Base-by-base conservation (phyloP, 108 stramenopile species). In the Cyclotella kingstonii region DNA sequence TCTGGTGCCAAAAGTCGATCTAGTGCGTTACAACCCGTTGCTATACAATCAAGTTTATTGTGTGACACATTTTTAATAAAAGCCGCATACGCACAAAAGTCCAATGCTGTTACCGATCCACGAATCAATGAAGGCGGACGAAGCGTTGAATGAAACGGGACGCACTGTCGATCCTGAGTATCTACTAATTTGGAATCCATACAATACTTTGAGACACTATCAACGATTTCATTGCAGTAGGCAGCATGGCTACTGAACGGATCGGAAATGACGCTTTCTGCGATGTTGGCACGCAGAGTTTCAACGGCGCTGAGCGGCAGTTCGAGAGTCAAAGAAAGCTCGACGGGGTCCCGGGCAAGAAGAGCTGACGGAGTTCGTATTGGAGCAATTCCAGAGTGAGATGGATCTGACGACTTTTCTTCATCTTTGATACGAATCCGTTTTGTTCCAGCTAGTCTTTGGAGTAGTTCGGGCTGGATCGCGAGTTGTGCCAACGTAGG, bases 321-420 rank as follows among this genome's bases (percentile, higher is more conserved):
- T 14, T 47, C 12, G 28, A 73, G 40, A 5, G 57, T 18, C 3
- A 43, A 28, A 7, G 64, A 66, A 14, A 66, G 31, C 15, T 60
- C 50, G 53, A 33, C n/a, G 0, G 65, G 64, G 51, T 74, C 64
- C 2, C 73, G 73, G 15, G 73, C 50, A 45, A 74, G 64, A 35
- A 74, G 73, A 22, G 73, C 73, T 14, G 73, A 74, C 31, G 73
- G 73, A 11, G 73, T 73, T 25, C 51, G 55, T 10, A 73, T 60
- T 30, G 72, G 57, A n/a, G 46, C 18, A 44, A 55, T 38, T 38
- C 9, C 36, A 10, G 39, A 15, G 4, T 3, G 39, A 40, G 39
- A 15, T 4, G 39, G 39, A 40, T 40, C 3, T 14, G 39, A 1
- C n/a, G 39, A 1, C n/a, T 3, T 40, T 2, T 14, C 39, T 14